Evolutionary conservation across 2,329 filamentous ascomycete species (phyloP).

Genomic region (Hypoxylon rubiginosum): DNA sequence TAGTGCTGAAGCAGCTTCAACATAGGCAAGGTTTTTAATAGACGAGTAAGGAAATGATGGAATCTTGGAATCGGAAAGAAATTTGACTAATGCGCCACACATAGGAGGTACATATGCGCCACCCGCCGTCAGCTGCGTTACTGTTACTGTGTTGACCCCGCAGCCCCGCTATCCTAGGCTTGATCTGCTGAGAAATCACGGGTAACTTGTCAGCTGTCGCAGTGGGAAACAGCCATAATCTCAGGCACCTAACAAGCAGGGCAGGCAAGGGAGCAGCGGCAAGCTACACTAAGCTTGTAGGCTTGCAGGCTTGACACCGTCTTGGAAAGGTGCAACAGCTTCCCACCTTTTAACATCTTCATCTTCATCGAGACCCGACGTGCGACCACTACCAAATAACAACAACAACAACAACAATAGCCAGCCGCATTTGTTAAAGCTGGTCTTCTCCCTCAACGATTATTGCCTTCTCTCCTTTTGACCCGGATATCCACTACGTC

Average conservation of each 20-base stretch:
- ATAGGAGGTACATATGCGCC: too few species aligned
- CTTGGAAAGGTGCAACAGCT: constrained; percentile 27
- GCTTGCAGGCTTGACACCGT: background rate
- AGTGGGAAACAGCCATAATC: constrained; percentile 3
- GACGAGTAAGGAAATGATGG: background rate
- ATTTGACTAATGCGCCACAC: constrained; percentile 29
- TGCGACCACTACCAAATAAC: background rate
- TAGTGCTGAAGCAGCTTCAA: too few species aligned
- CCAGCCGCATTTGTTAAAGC: constrained; percentile 20
- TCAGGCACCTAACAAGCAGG: constrained; percentile 7
- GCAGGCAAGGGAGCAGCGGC: constrained; percentile 1
- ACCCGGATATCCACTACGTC: constrained; percentile 32
- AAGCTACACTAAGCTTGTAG: constrained; percentile 4
- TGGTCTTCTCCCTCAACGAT: constrained; percentile 26
- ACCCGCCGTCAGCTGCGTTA: constrained; percentile 6
- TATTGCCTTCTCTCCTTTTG: constrained; percentile 11
- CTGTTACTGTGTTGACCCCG: constrained; percentile 6
- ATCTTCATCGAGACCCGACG: constrained; percentile 13
- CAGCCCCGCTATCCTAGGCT: constrained; percentile 22
- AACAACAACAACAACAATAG: constrained; percentile 2
- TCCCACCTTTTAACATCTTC: constrained; percentile 7
- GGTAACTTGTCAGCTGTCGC: constrained; percentile 4
- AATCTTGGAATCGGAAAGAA: constrained; percentile 32
- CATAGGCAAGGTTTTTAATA: too few species aligned
- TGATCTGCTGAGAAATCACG: constrained; percentile 40